Base-by-base conservation (phyloP, 495 filamentous ascomycete genomes). In the Xylaria grammica region DNA sequence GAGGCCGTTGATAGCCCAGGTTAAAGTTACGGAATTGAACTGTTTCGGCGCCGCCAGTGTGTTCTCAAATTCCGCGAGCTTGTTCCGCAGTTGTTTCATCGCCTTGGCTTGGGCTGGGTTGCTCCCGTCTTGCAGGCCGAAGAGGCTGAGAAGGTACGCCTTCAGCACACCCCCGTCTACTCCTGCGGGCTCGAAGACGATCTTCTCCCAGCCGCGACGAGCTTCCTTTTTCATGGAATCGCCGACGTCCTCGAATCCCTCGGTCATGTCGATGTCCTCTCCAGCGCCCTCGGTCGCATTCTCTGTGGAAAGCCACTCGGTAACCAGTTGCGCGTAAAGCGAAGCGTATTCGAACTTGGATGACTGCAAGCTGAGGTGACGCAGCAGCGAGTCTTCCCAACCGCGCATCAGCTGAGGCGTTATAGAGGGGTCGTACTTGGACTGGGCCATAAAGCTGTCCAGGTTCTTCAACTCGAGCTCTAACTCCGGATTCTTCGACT, bases 251-350 rank as follows among this genome's bases (percentile, higher is more conserved):
- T 82, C 80, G 64, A 82, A 82, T 11, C 51, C 74, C 70, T 65
- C 78, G 46, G 27, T 78, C 69, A 64, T 80, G 7, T 62, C 67
- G 4, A 65, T 50, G 10, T 65, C 62, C 30, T 58, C 62, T 15
- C 65, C 62, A 6, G 22, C 72, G 5, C 30, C 48, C 10, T 60
- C 52, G 22, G 30, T 72, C 8, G 49, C 65, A 50, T 30, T 75
- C 60, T 68, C 69, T 5, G 62, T 69, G 29, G 57, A 69, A 48
- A 90, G 71, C 87, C 88, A 90, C 67, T 91, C 86, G 0, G 82
- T 89, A 15, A 90, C 84, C 44, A 90, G 69, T 50, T 81, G 75
- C 51, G 82, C 86, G 67, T 89, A 90, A 20, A 90, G 79, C 17
- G 80, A 75, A 0, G 86, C 86, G 71, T 89, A 88, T 50, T 88